phyloP scores from a whole-genome alignment of 2,329 filamentous ascomycete genomes.

The Sclerotinia glacialis region DNA sequence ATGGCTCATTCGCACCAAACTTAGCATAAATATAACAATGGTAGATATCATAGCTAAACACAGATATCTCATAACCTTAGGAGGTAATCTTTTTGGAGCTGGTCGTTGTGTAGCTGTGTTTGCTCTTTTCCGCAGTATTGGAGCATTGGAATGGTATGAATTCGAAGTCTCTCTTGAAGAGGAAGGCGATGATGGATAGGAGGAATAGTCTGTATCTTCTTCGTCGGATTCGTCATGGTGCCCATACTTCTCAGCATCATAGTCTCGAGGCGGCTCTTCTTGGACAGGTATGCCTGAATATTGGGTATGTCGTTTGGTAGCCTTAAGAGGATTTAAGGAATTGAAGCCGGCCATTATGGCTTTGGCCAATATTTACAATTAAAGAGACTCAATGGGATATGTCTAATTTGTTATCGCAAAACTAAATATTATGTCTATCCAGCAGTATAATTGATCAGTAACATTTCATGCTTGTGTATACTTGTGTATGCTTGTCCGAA shows the following conservation, averaged over 20 bases:
- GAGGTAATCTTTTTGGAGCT: constrained; percentile 50
- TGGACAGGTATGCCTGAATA: constrained; percentile 26
- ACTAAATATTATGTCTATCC: neutral
- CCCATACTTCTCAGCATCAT: constrained; percentile 37
- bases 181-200: constrained; percentile 32
- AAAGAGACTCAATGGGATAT: neutral
- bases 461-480: neutral
- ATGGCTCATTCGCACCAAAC: constrained; percentile 70
- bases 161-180: constrained; percentile 37
- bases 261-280: constrained; percentile 24
- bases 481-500: neutral
- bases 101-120: constrained; percentile 26
- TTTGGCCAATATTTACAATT: constrained; percentile 4
- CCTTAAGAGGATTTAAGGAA: constrained; percentile 45
- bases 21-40: constrained; percentile 73
- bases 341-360: constrained; percentile 48
- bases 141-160: constrained; percentile 36
- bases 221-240: constrained; percentile 45
- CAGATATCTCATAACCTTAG: constrained; percentile 73
- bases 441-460: constrained; percentile 2
- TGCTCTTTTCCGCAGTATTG: constrained; percentile 36
- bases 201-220: constrained; percentile 45
- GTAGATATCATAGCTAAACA: constrained; percentile 67
- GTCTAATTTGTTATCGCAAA: neutral
- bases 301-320: constrained; percentile 36